Evolutionary conservation across 495 filamentous ascomycete species (phyloP), one percentile per base, ranked within the genome.

Genomic region (Chaetomium tenue): DNA sequence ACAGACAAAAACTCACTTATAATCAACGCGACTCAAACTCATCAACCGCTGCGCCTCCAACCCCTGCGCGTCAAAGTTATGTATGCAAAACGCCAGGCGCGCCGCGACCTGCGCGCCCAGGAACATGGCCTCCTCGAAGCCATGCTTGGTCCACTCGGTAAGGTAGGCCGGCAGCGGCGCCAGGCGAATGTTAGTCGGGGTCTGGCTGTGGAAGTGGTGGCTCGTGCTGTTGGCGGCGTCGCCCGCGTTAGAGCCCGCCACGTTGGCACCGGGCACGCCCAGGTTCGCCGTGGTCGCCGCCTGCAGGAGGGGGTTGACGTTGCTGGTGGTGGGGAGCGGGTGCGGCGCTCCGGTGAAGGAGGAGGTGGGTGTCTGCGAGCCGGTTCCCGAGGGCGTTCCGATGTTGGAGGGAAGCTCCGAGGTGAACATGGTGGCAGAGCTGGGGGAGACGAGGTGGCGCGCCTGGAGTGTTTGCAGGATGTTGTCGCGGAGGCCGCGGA

Each of bases 391-490:
- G 13, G 94, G 94, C 0, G 94, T 98, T 51, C 89, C 90, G 72
- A 96, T 83, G 75, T 92, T 91, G 0, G 90, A 94, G 22, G 92
- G 92, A 40, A 98, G 86, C 76, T 98, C 94, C 52, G 91, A 95
- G 42, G 91, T 96, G 82, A 98, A 98, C 70, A 98, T 98, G 42
- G 92, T 97, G 25, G 89, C 92, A 2, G 87, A 87, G 48, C 90
- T 93, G 0, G 94, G 94, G 5, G 92, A 93, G 63, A 98, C 89
- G 44, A 96, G 80, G 73, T 94, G 95, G 68, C 91, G 93, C 64
- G 87, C 84, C 37, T 85, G 85, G 23, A 98, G 82, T 0, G 88
- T 91, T 40, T 86, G 80, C 47, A 97, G 74, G 46, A 98, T 82
- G 56, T 94, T 89, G 58, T 96, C 92, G 70, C 90, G 93, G 75